These are phyloP conservation scores for Yarrowia sp. DNA, from an alignment of 805 yeast species.

Conservation along the genomic window DNA sequence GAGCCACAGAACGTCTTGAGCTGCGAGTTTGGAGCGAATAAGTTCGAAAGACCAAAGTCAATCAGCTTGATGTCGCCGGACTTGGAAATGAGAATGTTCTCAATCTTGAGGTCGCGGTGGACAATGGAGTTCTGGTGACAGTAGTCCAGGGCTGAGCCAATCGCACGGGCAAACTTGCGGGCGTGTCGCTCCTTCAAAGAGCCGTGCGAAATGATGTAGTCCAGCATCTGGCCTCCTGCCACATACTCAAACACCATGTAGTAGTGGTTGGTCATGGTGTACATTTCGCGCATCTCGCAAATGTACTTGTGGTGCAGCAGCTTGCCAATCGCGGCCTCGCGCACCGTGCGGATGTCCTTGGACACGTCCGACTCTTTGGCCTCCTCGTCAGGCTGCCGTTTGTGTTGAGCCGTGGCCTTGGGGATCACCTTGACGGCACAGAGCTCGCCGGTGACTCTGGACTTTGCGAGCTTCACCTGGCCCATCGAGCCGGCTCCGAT, in stretches of 20 bases:
- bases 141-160: constrained; percentile 89
- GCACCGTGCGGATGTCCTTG: constrained; percentile 84
- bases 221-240: constrained; percentile 96
- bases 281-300: constrained; percentile 88
- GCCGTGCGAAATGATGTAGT: constrained; percentile 95
- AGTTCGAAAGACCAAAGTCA: constrained; percentile 92
- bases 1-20: constrained; percentile 97
- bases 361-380: constrained; percentile 58
- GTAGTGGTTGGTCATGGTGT: constrained; percentile 94
- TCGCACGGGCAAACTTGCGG: constrained; percentile 89
- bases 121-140: constrained; percentile 93
- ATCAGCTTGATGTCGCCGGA: constrained; percentile 93
- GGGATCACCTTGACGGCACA: constrained; percentile 91
- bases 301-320: constrained; percentile 88
- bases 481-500: constrained; percentile 99
- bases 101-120: constrained; percentile 94
- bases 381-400: constrained; percentile 54
- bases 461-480: constrained; percentile 90
- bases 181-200: constrained; percentile 91
- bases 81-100: constrained; percentile 89
- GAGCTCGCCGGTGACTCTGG: constrained; percentile 67
- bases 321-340: constrained; percentile 94
- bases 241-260: constrained; percentile 96
- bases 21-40: constrained; percentile 66
- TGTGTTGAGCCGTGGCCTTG: constrained; percentile 67